Base-by-base conservation (phyloP, 768 basidiomycete species). In the Phaffia tasmanica region DNA sequence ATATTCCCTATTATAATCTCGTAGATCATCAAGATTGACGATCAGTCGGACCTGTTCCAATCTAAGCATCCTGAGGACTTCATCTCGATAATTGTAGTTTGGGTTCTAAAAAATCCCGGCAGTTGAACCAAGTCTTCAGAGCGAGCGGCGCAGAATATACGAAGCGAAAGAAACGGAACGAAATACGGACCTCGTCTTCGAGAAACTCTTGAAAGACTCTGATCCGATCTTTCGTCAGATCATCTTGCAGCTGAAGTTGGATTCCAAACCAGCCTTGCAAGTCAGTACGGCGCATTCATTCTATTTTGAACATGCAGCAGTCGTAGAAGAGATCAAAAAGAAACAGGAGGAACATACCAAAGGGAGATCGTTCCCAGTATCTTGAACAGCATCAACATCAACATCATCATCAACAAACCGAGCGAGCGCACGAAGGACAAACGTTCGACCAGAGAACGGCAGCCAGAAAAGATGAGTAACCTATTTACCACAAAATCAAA, bases 21-120 rank as follows among this genome's bases (percentile, higher is more conserved):
- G 86, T 72, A 98, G 79, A 78, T 98, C 91, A 76, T 98, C 93
- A 72, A 98, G 82, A 77, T 95, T 98, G 76, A 99, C 84, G 72
- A 93, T 85, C 73, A 98, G 85, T 76, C 95, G 85, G 73, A 88
- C 86, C 74, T 86, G 84, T 72, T 88, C 86, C 23, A 81, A 80
- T 65, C 87, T 84, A 57, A 97, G 82, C 85, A 97, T 84, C 71
- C 84, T 83, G 55, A 82, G 80, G 70, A 94, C 86, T 65, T 87
- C 86, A 72, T 91, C 86, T 72, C 85, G 83, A 80, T 94, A 93
- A 76, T 88, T 89, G 71, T 77, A 76, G 49, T 72, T 74, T 4
- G 72, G 70, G 69, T 75, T 75, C 73, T 80, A 84, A 84, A 30
- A 3, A 6, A 42, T 58, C 11, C 21, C 32, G 50, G 67, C 53